Evolutionary conservation across 176 grass and related monocot genomes (phyloP), one percentile per base, ranked within the genome.

Genomic region (Bromus sterilis): DNA sequence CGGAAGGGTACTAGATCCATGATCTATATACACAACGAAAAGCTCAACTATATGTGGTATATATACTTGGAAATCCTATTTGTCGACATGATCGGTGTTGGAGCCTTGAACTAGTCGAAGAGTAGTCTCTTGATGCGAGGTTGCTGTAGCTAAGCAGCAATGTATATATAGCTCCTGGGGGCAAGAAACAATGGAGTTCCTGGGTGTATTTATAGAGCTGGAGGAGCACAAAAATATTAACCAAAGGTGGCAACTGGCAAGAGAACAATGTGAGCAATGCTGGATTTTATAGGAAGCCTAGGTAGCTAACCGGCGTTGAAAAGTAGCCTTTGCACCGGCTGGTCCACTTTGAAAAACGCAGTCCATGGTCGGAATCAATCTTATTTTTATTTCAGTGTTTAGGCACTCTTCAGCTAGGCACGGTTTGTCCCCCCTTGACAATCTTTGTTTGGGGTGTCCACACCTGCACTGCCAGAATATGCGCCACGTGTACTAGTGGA

Each of bases 341-440:
- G 79, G 86, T 60, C 77, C 90, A 81, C 77, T 82, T 89, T 91
- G 83, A 85, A 93, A 93, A 88, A 80, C 84, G 70, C 77, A 66
- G 86, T 85, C 83, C 80, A 74, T 81, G 88, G 80, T 94, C 75
- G 56, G 53, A 78, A 66, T 62, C 76, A 41, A 81, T 57, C 46
- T 33, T 32, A 23, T 39, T 72, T 37, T 78, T 28, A 79, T 69
- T 91, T 92, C 84, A 87, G 71, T 64, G 56, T 84, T 84, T 26
- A 36, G 71, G 33, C 37, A 58, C 64, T 84, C 82, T 42, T 73
- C 25, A 33, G 60, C 69, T 69, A 84, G 6, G 20, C 57, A 60
- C 73, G 58, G 81, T 82, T n/a, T n/a, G n/a, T n/a, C n/a, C n/a
- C n/a, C n/a, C n/a, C n/a, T 34, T 34, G 3, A 34, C 33, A 3